Conservation (phyloP, 2,329 filamentous ascomycete species). For the Zelopaecilomyces penicillatus region DNA sequence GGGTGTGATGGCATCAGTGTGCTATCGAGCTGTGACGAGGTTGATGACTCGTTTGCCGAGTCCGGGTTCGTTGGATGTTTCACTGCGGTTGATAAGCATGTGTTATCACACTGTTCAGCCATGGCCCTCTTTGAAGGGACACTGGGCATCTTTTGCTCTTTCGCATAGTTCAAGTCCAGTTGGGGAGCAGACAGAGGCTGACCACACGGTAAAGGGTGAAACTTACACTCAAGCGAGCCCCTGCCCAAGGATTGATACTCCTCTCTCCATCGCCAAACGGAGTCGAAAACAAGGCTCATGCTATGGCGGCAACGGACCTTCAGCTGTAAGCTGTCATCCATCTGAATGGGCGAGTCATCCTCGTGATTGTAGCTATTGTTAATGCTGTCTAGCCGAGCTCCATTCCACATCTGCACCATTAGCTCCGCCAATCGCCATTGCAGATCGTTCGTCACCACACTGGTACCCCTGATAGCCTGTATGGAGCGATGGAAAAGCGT, state of each 20-base stretch:
- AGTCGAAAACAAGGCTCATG: conserved; percentile 79
- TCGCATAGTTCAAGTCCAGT: conserved; percentile 1
- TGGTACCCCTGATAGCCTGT: conserved; percentile 60
- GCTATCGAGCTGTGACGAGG: conserved; percentile 55
- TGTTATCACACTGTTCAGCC: conserved; percentile 18
- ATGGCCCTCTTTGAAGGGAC: neutral
- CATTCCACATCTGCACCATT: conserved; percentile 84
- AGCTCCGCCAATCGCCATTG: conserved; percentile 73
- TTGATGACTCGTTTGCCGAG: conserved; percentile 64
- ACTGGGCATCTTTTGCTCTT: conserved; percentile 1
- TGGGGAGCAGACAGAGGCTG: neutral
- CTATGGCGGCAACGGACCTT: conserved; percentile 79
- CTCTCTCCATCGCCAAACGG: conserved; percentile 77
- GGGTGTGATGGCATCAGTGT: conserved; percentile 42
- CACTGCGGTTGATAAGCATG: conserved; percentile 42
- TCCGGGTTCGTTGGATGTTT: conserved; percentile 84
- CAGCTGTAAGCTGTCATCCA: conserved; percentile 67
- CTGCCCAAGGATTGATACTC: conserved; percentile 66
- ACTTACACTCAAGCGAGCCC: conserved; percentile 62
- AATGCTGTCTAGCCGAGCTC: conserved; percentile 44
- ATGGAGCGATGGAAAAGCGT: conserved; percentile 65
- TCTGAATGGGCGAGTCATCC: conserved; percentile 39
- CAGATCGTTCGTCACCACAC: conserved; percentile 69
- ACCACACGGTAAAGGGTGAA: conserved; percentile 8
- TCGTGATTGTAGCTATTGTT: conserved; percentile 39